Conservation (phyloP, 164 flowering plant genomes). For the Sextonia rubra region DNA sequence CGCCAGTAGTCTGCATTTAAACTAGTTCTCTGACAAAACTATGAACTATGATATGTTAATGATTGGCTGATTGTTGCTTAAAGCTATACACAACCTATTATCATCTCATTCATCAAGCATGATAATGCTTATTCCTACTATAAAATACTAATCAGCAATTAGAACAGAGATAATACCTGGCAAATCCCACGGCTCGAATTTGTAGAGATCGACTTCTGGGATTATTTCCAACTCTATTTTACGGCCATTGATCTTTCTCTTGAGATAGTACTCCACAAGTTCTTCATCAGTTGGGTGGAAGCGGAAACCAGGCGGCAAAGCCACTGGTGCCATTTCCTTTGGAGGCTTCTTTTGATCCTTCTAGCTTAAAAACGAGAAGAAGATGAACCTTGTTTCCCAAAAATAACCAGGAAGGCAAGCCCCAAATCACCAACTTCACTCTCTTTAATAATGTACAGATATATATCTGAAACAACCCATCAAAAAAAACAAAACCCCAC, state of each 20-base stretch:
- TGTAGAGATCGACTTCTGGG: conserved; percentile 36
- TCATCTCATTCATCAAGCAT: too few relatives aligned
- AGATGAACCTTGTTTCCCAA: conserved; percentile 1
- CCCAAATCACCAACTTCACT: too few relatives aligned
- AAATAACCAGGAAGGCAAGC: not conserved
- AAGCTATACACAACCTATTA: too few relatives aligned
- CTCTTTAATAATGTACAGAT: conserved; percentile 11
- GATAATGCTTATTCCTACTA: too few relatives aligned
- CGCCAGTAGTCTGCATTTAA: too few relatives aligned
- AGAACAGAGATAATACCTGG: conserved; percentile 15
- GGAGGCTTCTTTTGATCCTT: conserved; percentile 11
- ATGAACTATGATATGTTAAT: too few relatives aligned
- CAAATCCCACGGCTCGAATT: conserved; percentile 30
- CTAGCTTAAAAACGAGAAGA: not conserved
- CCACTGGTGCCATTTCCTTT: conserved; percentile 24
- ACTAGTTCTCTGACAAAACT: too few relatives aligned
- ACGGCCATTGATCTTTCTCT: conserved; percentile 29
- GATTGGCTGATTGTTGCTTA: too few relatives aligned
- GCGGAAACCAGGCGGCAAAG: conserved; percentile 35
- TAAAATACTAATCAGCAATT: too few relatives aligned
- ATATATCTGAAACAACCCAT: conserved; percentile 16
- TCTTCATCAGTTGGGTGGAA: conserved; percentile 39
- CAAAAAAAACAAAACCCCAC: too few relatives aligned
- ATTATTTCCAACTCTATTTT: conserved; percentile 31
- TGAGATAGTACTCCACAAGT: conserved; percentile 32